Evolutionary conservation across 176 grass and related monocot genomes (phyloP), one percentile per base, ranked within the genome.

Genomic region (Metroxylon sagu): DNA sequence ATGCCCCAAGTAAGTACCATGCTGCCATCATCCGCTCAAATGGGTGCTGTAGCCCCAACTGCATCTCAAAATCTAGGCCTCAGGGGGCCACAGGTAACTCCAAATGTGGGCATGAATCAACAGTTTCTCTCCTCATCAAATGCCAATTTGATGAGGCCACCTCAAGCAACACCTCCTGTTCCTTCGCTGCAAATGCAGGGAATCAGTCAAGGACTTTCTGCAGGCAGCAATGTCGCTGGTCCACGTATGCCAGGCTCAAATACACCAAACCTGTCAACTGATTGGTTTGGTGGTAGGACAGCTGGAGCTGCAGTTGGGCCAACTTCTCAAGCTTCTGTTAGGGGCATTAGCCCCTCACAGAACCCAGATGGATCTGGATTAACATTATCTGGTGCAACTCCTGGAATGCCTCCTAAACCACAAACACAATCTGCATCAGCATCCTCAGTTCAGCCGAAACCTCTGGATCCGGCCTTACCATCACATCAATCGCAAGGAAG

Each of bases 41-140:
- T 80, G 26, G 68, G 77, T 31, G 71, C 48, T 66, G 55, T 79
- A 64, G 75, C 71, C 50, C 59, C 82, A 19, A 68, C 3, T 43
- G 18, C 52, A 19, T 18, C 71, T 59, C 87, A 98, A 56, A 87
- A 89, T 62, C 25, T 76, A 43, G 82, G 59, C 58, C 67, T 73
- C 53, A 84, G 76, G 67, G 65, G 73, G 14, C 59, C 62, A 65
- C 93, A 71, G 54, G 23, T 60, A 23, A 26, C 58, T 85, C 60
- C 80, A 65, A 95, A 71, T 71, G 55, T 70, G 64, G 90, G 74
- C 19, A 59, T 81, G 51, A 84, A 80, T 76, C 90, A 95, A 58
- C 90, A 89, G 59, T 72, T 61, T 4, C 52, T 63, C 31, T 55
- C 78, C 27, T 85, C 65, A 35, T 26, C 81, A 58, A 88, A 58